Evolutionary conservation across 306 rosid species (phyloP).

Genomic region (Glycine soja): DNA sequence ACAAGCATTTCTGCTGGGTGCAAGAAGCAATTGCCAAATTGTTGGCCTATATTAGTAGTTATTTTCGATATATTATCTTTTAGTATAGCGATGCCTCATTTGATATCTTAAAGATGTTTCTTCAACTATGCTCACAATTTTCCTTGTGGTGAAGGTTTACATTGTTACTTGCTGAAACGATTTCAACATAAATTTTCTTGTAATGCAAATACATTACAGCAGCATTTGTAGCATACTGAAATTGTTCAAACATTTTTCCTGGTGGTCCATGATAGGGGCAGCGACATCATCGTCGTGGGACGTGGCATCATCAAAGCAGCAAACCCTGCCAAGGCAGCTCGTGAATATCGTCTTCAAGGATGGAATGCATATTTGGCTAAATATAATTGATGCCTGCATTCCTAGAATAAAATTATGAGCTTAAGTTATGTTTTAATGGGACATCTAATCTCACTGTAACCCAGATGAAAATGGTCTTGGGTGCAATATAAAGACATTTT

Average conservation of each 20-base stretch:
- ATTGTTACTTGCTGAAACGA: too few relatives aligned
- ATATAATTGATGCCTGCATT: conserved; percentile 49
- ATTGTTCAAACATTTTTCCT: conserved; percentile 45
- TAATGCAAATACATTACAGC: not conserved
- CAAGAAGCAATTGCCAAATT: too few relatives aligned
- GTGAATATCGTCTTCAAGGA: conserved; percentile 80
- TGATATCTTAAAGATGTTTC: too few relatives aligned
- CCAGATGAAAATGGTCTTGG: conserved; percentile 18
- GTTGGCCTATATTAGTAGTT: too few relatives aligned
- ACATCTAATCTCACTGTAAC: conserved; percentile 31
- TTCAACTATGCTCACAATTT: too few relatives aligned
- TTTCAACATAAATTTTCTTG: not conserved
- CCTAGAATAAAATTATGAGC: conserved; percentile 24
- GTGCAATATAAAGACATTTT: not conserved
- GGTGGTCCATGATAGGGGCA: conserved; percentile 89
- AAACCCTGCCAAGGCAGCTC: conserved; percentile 79
- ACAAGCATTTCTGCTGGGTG: too few relatives aligned
- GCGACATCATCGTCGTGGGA: conserved; percentile 86
- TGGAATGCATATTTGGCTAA: conserved; percentile 86
- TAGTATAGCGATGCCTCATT: too few relatives aligned
- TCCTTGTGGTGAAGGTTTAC: too few relatives aligned
- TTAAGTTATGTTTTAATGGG: conserved; percentile 12
- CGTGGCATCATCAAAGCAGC: conserved; percentile 87
- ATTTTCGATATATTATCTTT: too few relatives aligned
- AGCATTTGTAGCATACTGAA: not conserved